A percentile compares a stretch with the other conserved stretches of the same genome.
Conservation (phyloP, 148 eudicot genomes). For the Vaccinium macrocarpon region DNA sequence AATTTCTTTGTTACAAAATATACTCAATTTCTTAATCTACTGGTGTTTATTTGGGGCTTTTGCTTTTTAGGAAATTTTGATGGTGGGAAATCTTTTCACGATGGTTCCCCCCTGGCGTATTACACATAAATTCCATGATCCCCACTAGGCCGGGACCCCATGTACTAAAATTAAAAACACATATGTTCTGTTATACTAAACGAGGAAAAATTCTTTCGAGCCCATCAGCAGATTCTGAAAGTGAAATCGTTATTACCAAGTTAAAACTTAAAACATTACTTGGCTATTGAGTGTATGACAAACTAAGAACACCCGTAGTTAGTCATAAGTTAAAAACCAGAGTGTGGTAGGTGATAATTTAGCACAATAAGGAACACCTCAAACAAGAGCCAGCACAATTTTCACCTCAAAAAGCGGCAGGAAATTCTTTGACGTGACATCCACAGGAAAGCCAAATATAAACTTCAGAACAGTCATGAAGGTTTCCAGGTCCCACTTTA, state of each 20-base stretch:
- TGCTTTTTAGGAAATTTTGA: neutral
- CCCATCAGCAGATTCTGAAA: neutral
- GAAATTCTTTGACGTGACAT: constrained; percentile 45
- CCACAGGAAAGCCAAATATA: constrained; percentile 53
- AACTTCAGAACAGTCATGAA: constrained; percentile 53
- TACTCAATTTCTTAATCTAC: neutral
- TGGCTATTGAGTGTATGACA: neutral
- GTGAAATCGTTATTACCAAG: neutral
- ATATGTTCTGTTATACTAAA: neutral
- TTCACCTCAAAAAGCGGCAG: constrained; percentile 60
- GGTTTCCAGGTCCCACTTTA: constrained; percentile 55
- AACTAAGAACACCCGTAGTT: neutral
- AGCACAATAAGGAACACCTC: neutral
- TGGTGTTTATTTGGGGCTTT: neutral
- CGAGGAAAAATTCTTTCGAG: neutral
- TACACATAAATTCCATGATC: neutral
- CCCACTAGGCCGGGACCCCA: neutral
- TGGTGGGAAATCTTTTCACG: too few relatives aligned
- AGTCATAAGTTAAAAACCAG: neutral
- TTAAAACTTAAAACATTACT: neutral
- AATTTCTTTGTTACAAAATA: neutral
- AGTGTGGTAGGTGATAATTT: neutral
- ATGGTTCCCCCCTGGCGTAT: too few relatives aligned
- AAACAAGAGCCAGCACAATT: neutral
- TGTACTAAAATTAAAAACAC: neutral